Conservation (phyloP, 192 early-diverging fungal genomes). For the Coemansia sp. region DNA sequence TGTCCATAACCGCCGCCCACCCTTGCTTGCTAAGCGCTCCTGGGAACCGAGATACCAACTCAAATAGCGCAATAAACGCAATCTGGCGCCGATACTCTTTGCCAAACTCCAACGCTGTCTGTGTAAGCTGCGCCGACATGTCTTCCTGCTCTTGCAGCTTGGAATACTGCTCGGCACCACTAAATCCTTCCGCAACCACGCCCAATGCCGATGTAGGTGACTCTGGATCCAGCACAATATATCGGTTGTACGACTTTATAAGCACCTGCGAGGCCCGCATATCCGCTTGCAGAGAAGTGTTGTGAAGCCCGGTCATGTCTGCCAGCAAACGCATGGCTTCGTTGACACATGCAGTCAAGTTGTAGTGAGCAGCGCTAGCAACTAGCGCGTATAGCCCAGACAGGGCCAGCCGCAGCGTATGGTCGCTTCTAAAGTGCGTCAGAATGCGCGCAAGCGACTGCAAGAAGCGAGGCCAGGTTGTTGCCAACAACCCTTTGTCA, state of each 20-base stretch:
- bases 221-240: constrained; percentile 27
- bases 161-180: constrained; percentile 20
- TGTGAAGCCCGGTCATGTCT: constrained; percentile 68
- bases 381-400: constrained; percentile 34
- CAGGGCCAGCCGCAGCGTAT: constrained; percentile 25
- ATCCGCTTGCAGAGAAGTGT: constrained; percentile 12
- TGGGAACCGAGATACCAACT: constrained; percentile 52
- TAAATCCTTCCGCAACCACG: constrained; percentile 29
- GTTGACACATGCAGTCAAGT: constrained; percentile 76
- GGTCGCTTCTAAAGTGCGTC: constrained; percentile 20
- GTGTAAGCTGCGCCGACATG: constrained; percentile 51
- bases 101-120: constrained; percentile 81
- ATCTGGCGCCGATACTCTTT: constrained; percentile 85
- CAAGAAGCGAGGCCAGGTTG: constrained; percentile 72
- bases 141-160: constrained; percentile 41
- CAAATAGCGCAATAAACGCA: constrained; percentile 85
- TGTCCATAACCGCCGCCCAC: constrained; percentile 70
- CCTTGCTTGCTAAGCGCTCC: constrained; percentile 58
- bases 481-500: constrained; percentile 76
- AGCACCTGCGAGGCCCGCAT: constrained; percentile 27
- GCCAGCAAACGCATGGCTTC: constrained; percentile 70
- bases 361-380: constrained; percentile 58
- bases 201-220: constrained; percentile 34
- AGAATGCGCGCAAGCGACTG: constrained; percentile 47
- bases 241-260: constrained; percentile 28